Conservation (phyloP, 2,329 filamentous ascomycete genomes). For the Whalleya microplaca region DNA sequence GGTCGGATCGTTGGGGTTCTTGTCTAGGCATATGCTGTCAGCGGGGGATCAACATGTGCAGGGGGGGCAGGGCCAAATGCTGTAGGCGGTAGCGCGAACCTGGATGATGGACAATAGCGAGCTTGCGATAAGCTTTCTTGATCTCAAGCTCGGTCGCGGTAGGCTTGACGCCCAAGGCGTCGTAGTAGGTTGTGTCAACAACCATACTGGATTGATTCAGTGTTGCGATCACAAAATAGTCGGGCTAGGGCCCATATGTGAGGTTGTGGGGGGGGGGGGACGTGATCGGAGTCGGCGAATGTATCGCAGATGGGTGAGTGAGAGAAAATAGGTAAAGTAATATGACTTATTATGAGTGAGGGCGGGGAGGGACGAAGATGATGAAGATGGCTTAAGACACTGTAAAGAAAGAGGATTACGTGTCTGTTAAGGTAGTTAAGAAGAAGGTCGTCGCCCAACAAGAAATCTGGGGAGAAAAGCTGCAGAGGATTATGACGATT, state of each 20-base stretch:
- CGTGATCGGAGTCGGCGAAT: neutral
- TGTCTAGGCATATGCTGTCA: slow-evolving; percentile 62
- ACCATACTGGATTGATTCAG: slow-evolving; percentile 62
- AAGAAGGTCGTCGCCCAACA: too few relatives aligned
- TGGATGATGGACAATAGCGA: slow-evolving; percentile 91
- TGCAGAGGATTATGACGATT: too few relatives aligned
- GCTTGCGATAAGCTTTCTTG: slow-evolving; percentile 94
- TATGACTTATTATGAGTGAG: too few relatives aligned
- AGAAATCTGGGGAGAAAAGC: too few relatives aligned
- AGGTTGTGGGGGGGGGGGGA: slow-evolving; percentile 7
- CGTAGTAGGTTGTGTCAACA: slow-evolving; percentile 86
- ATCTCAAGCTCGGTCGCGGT: slow-evolving; percentile 90
- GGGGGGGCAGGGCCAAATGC: neutral
- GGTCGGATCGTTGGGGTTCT: slow-evolving; percentile 94
- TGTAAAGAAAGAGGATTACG: too few relatives aligned
- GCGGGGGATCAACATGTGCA: slow-evolving; percentile 10
- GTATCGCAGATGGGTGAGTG: neutral
- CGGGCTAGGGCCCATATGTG: neutral
- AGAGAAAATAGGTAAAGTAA: too few relatives aligned
- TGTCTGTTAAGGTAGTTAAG: too few relatives aligned
- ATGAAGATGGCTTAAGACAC: too few relatives aligned
- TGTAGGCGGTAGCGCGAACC: slow-evolving; percentile 51
- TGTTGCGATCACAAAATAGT: slow-evolving; percentile 6
- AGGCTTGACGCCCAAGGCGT: slow-evolving; percentile 81
- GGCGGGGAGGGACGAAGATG: too few relatives aligned